phyloP scores from a whole-genome alignment of 2,329 filamentous ascomycete genomes.

The Fusarium tanahbumbuense region DNA sequence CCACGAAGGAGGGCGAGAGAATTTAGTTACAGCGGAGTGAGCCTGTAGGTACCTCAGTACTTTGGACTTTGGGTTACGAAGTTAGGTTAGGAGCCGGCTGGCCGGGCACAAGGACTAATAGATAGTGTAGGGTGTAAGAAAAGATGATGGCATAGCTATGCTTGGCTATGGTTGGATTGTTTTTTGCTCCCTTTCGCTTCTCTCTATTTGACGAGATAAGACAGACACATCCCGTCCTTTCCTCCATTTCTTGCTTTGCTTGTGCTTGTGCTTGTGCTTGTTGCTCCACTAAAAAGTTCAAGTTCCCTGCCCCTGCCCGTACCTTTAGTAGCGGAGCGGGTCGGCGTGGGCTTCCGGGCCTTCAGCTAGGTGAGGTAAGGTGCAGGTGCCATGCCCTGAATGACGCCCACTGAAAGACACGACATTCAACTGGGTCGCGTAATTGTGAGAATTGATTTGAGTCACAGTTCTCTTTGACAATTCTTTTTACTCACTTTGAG shows the following conservation, averaged over 20 bases:
- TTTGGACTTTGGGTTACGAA: background rate
- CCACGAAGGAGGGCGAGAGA: constrained; percentile 37
- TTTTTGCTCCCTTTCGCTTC: constrained; percentile 18
- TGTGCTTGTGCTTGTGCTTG: constrained; percentile 15
- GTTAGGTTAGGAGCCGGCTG: constrained; percentile 15
- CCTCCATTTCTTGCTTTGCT: constrained; percentile 25
- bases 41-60: background rate
- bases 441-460: constrained; percentile 10
- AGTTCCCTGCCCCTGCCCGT: constrained; percentile 16
- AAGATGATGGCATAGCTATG: constrained; percentile 12
- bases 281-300: constrained; percentile 42
- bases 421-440: background rate
- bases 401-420: constrained; percentile 38
- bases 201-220: constrained; percentile 24
- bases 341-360: constrained; percentile 35
- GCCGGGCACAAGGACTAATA: constrained; percentile 30
- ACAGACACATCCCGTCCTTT: constrained; percentile 13
- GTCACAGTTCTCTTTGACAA: background rate
- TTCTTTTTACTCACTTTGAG: background rate
- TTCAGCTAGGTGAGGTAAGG: constrained; percentile 23
- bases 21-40: constrained; percentile 24
- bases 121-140: constrained; percentile 18
- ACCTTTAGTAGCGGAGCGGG: constrained; percentile 35
- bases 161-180: constrained; percentile 12
- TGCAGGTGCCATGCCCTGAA: constrained; percentile 29